Evolutionary conservation across 2,329 filamentous ascomycete genomes (phyloP).

Genomic region (Colletotrichum ledebouriae): DNA sequence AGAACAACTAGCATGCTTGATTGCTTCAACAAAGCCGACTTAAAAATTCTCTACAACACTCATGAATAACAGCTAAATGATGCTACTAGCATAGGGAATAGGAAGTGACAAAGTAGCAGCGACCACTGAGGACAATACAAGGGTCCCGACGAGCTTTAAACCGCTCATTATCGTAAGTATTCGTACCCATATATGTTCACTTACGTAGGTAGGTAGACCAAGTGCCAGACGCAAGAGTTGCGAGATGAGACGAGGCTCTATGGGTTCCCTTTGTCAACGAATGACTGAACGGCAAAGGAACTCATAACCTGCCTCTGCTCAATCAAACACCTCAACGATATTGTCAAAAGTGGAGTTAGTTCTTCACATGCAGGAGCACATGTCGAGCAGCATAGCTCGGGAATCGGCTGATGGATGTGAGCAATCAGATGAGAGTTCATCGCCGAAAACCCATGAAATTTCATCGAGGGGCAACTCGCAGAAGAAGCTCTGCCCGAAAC

Average conservation of each 20-base stretch:
- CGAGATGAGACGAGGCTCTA: neutral
- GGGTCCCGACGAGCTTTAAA: neutral
- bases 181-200: no score
- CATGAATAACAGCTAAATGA: no score
- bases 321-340: slow-evolving; percentile 38
- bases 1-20: no score
- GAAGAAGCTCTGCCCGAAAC: slow-evolving; percentile 19
- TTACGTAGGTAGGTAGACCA: neutral
- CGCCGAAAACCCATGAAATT: slow-evolving; percentile 10
- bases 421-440: slow-evolving; percentile 28
- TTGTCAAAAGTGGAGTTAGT: slow-evolving; percentile 37
- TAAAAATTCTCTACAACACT: no score
- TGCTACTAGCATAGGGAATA: no score
- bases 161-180: neutral
- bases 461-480: slow-evolving; percentile 16
- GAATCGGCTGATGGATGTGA: slow-evolving; percentile 34
- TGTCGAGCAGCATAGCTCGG: slow-evolving; percentile 31
- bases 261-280: slow-evolving; percentile 8
- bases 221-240: slow-evolving; percentile 11
- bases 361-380: slow-evolving; percentile 39
- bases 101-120: no score
- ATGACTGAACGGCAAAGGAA: slow-evolving; percentile 28
- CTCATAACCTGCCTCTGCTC: slow-evolving; percentile 25
- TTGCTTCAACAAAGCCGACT: no score
- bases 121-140: no score